Percentiles rank a stretch among this genome's conserved stretches.
Evolutionary conservation across 176 grass and related monocot species (phyloP).

Genomic region (Aechmea fasciata): DNA sequence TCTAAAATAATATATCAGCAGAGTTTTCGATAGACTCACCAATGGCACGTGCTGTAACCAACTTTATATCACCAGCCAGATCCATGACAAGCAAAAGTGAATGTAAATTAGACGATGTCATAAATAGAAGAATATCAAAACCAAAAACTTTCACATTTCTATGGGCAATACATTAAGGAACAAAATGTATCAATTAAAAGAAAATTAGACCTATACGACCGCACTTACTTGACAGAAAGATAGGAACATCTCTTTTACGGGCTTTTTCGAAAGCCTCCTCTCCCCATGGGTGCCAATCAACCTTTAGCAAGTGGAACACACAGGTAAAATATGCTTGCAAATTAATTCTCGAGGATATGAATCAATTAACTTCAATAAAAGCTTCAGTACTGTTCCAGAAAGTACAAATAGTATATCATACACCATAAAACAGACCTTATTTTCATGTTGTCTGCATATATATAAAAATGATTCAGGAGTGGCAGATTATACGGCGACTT

Average conservation of each 20-base stretch:
- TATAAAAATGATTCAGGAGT: too few species aligned
- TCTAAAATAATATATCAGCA: not conserved
- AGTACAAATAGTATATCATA: not conserved
- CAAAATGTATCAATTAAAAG: not conserved
- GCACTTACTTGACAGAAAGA: constrained; percentile 78
- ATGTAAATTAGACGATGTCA: not conserved
- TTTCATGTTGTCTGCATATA: too few species aligned
- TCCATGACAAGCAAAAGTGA: constrained; percentile 14
- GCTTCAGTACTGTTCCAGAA: not conserved
- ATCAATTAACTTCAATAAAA: not conserved
- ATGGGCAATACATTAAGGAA: too few species aligned
- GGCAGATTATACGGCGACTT: too few species aligned
- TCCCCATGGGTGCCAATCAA: constrained; percentile 97
- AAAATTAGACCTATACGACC: not conserved
- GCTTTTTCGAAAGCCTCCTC: constrained; percentile 86
- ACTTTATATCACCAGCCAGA: constrained; percentile 36
- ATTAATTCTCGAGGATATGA: not conserved
- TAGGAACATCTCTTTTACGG: constrained; percentile 64
- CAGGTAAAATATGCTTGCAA: not conserved
- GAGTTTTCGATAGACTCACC: constrained; percentile 29
- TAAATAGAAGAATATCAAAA: not conserved
- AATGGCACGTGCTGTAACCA: constrained; percentile 98
- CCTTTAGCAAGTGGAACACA: constrained; percentile 36
- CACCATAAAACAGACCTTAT: not conserved
- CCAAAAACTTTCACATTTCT: too few species aligned